Percentiles rank a stretch among this genome's conserved stretches.
Conservation (phyloP, 176 grass and related monocot genomes). For the Bromus sterilis region DNA sequence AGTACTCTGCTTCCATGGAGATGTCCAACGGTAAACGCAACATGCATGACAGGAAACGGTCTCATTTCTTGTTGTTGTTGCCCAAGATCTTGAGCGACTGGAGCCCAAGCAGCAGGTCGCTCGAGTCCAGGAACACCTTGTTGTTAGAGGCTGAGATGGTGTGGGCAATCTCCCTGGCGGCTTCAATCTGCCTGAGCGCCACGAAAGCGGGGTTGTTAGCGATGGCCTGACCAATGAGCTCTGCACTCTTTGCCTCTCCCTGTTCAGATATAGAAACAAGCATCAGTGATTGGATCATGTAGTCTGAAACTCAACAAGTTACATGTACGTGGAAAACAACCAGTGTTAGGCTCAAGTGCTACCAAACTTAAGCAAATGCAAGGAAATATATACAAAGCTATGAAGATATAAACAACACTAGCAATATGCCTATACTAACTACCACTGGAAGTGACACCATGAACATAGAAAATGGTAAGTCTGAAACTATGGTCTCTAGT, state of each 20-base stretch:
- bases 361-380: not conserved
- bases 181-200: slow-evolving; percentile 74
- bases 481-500: not conserved
- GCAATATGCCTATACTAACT: not conserved
- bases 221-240: slow-evolving; percentile 85
- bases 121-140: slow-evolving; percentile 73
- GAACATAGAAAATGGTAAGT: not conserved
- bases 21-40: not conserved
- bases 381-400: not conserved
- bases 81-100: slow-evolving; percentile 33
- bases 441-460: not conserved
- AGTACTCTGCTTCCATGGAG: not conserved
- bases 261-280: slow-evolving; percentile 23
- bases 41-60: not conserved
- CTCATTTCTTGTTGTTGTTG: slow-evolving; percentile 50
- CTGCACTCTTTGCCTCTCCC: slow-evolving; percentile 89
- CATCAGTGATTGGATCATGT: not conserved
- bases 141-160: slow-evolving; percentile 72
- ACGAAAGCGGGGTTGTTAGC: slow-evolving; percentile 80
- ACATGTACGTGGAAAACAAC: not conserved
- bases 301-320: not conserved
- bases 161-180: slow-evolving; percentile 75
- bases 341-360: not conserved
- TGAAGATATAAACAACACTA: not conserved
- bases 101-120: slow-evolving; percentile 76